phyloP scores from a whole-genome alignment of 2,329 filamentous ascomycete genomes.

The Pestalotiopsis sp. region DNA sequence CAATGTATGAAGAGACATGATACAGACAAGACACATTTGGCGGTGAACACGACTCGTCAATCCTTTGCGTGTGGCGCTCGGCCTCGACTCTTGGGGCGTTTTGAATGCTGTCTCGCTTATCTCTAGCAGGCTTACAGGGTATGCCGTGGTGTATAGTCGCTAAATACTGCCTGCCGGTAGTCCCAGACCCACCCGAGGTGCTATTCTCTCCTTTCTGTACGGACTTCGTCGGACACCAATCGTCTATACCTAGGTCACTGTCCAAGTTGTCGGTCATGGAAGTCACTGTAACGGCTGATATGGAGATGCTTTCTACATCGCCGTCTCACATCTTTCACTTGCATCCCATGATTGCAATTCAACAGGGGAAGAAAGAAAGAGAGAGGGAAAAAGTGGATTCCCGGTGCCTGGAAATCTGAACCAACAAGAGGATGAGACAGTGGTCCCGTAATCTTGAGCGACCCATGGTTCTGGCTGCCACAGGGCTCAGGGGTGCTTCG shows the following conservation, averaged over 20 bases:
- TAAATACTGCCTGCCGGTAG: neutral
- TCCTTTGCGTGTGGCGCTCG: neutral
- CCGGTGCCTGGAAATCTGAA: neutral
- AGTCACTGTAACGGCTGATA: no score
- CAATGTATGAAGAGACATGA: neutral
- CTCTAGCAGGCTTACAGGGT: neutral
- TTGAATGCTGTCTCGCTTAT: neutral
- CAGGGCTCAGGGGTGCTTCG: neutral
- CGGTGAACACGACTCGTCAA: neutral
- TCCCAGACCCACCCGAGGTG: neutral
- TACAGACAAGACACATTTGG: neutral
- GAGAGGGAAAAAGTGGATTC: neutral
- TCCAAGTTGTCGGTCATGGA: no score
- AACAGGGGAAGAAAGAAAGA: neutral
- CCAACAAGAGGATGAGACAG: neutral
- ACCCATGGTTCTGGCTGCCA: neutral
- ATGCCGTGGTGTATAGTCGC: neutral
- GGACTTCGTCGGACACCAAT: neutral
- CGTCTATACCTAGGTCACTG: no score
- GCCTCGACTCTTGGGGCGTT: neutral
- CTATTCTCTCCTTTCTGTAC: neutral
- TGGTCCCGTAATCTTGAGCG: neutral
- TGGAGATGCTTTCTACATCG: no score
- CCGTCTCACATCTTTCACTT: neutral
- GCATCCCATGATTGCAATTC: neutral